These are phyloP conservation scores for Scheffersomyces amazonensis DNA, from an alignment of 805 yeast species.

Conservation along the genomic window DNA sequence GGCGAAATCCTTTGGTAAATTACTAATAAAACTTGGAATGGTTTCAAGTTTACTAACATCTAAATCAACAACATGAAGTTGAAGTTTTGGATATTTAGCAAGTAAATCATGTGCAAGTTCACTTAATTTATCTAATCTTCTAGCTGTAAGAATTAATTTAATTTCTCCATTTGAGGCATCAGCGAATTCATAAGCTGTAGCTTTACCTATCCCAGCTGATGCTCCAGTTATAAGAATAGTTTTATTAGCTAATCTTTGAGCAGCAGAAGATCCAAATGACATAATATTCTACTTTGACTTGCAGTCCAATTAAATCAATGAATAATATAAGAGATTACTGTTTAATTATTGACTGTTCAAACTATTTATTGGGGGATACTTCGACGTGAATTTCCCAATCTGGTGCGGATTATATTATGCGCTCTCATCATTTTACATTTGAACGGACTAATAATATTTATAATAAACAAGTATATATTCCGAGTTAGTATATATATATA, in stretches of 20 bases:
- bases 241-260: constrained; percentile 77
- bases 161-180: constrained; percentile 68
- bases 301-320: too few relatives aligned
- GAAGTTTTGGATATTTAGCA: constrained; percentile 45
- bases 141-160: constrained; percentile 72
- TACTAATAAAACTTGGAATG: constrained; percentile 46
- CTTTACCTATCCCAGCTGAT: constrained; percentile 91
- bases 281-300: constrained; percentile 19
- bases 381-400: too few relatives aligned
- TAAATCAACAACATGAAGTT: constrained; percentile 57
- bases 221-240: constrained; percentile 92
- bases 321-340: too few relatives aligned
- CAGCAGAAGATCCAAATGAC: constrained; percentile 73
- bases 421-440: too few relatives aligned
- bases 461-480: background rate
- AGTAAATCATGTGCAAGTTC: constrained; percentile 47
- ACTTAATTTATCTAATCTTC: constrained; percentile 64
- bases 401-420: too few relatives aligned
- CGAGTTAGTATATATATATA: background rate
- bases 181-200: constrained; percentile 87
- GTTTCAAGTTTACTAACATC: constrained; percentile 42
- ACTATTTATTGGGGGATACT: too few relatives aligned
- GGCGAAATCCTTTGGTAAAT: constrained; percentile 57
- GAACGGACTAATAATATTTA: background rate
- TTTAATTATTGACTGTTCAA: too few relatives aligned